Conservation (phyloP, 2,329 filamentous ascomycete genomes). For the Diaporthe sp. region DNA sequence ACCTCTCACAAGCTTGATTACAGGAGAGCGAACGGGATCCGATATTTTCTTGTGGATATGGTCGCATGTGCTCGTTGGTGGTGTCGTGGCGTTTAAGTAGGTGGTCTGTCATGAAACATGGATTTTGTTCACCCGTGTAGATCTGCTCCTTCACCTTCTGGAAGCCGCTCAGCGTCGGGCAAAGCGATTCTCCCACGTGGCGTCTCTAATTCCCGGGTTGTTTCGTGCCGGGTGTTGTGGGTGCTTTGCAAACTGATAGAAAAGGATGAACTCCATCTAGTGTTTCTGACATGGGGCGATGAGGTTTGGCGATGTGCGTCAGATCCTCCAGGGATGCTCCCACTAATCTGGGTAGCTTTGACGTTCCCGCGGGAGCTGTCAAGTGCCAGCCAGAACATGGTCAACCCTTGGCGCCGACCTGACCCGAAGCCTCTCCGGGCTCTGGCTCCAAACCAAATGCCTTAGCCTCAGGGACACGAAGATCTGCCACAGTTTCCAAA, state of each 20-base stretch:
- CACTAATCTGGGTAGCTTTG: not conserved
- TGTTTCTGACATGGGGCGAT: not conserved
- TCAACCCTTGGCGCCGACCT: not conserved
- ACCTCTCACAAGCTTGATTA: slow-evolving; percentile 28
- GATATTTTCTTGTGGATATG: slow-evolving; percentile 30
- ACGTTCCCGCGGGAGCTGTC: not conserved
- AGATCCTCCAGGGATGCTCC: slow-evolving; percentile 2
- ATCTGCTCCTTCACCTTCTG: not conserved
- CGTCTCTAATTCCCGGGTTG: not conserved
- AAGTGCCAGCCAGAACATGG: not conserved
- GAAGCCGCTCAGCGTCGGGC: not conserved
- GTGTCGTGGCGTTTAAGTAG: slow-evolving; percentile 13
- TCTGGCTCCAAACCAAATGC: not conserved
- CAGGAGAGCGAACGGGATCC: slow-evolving; percentile 26
- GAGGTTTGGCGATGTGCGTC: not conserved
- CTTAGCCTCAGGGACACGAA: not conserved
- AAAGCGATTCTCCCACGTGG: not conserved
- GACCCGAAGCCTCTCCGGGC: not conserved
- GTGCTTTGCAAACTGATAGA: not conserved
- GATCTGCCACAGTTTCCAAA: slow-evolving; percentile 6
- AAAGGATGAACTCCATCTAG: not conserved
- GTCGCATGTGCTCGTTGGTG: not conserved
- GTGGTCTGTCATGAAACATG: not conserved
- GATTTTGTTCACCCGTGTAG: too few relatives aligned
- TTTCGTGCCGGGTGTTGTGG: not conserved